phyloP scores from a whole-genome alignment of 1,139 yeast species.

The Keqinozyma sinolaborantium region DNA sequence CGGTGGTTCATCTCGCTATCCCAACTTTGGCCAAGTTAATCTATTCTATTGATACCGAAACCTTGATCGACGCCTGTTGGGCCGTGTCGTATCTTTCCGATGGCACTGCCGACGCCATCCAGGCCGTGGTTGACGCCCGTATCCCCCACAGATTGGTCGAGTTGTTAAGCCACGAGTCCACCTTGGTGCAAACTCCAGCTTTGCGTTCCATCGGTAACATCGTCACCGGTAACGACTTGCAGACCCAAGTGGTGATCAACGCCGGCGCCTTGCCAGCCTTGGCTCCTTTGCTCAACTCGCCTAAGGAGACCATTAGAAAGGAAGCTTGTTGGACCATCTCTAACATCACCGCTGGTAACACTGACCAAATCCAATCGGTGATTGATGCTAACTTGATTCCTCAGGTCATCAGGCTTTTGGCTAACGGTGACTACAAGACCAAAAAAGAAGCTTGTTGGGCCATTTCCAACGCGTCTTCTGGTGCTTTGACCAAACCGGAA shows the following conservation, averaged over 20 bases:
- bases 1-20: slow-evolving; percentile 75
- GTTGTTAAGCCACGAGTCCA: slow-evolving; percentile 75
- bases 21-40: slow-evolving; percentile 91
- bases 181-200: slow-evolving; percentile 94
- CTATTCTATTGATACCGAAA: slow-evolving; percentile 88
- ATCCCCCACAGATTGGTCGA: slow-evolving; percentile 94
- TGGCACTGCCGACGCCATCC: slow-evolving; percentile 90
- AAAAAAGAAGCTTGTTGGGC: slow-evolving; percentile 99
- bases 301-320: slow-evolving; percentile 89
- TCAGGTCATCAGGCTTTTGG: slow-evolving; percentile 78
- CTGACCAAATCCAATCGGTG: slow-evolving; percentile 94
- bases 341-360: slow-evolving; percentile 94
- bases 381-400: slow-evolving; percentile 94
- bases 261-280: slow-evolving; percentile 89
- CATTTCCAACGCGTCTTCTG: slow-evolving; percentile 93
- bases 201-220: slow-evolving; percentile 96
- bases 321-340: slow-evolving; percentile 99
- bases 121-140: slow-evolving; percentile 95
- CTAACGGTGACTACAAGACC: slow-evolving; percentile 88
- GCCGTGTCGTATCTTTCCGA: slow-evolving; percentile 94
- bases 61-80: slow-evolving; percentile 97
- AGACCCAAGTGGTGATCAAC: slow-evolving; percentile 92
- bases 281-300: slow-evolving; percentile 72
- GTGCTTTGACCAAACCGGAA: slow-evolving; percentile 89
- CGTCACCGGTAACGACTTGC: slow-evolving; percentile 93